Evolutionary conservation across 179 eudicot species (phyloP), one percentile per base, ranked within the genome.

Genomic region (Vitellaria paradoxa): DNA sequence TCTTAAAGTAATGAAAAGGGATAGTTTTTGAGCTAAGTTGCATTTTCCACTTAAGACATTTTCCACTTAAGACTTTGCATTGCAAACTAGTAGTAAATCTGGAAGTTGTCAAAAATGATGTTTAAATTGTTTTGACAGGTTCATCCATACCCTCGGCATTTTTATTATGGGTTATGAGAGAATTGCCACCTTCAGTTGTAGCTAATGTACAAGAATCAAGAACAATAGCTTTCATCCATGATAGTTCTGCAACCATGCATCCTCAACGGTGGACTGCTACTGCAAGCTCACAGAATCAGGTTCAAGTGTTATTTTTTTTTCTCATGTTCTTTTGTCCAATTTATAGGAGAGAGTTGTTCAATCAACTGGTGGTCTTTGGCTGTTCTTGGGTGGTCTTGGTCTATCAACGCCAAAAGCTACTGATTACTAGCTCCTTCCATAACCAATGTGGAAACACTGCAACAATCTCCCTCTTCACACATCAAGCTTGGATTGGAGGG

Each of bases 161-260:
- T 82, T 83, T 95, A 52, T 82, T 95, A 68, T 90, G 94, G 92
- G 89, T 91, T 76, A 95, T 95, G 99, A 91, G 93, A 83, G 97
- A 91, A 80, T 77, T 95, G 66, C 97, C 99, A 72, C 94, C 95
- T 68, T 77, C 90, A 42, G 62, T 81, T 63, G 81, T 65, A 14
- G 80, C 79, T 55, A 75, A 57, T 63, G 79, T 85, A 75, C 81
- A 59, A 15, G 97, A 95, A 81, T 86, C 95, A 49, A 83, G 82
- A 81, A 89, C 90, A 15, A 86, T 93, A 80, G 83, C 99, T 70
- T 93, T 88, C 72, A 82, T 95, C 53, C 90, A 80, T 67, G 95
- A 90, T 68, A 77, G 82, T 75, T 83, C 92, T 9, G 83, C 79
- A 52, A 68, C 85, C 61, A 63, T 77, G 45, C 86, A 87, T 84